Evolutionary conservation across 129 eudicot species (phyloP).

Genomic region (Chrysanthemum seticuspe): DNA sequence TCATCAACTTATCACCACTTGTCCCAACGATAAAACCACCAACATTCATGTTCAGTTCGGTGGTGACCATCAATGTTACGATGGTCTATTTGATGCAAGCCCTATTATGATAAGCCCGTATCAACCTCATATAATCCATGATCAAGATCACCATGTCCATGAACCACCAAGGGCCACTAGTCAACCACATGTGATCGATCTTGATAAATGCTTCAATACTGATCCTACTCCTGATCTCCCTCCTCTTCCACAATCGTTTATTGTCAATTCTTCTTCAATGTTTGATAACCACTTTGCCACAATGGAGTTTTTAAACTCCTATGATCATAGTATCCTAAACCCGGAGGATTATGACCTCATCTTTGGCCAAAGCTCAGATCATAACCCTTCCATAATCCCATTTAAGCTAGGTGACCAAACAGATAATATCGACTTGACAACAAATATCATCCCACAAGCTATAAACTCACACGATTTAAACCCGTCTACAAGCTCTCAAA

Average conservation of each 20-base stretch:
- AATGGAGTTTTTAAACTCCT: slow-evolving; percentile 28
- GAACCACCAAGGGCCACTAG: slow-evolving; percentile 6
- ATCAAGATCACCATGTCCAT: slow-evolving; percentile 19
- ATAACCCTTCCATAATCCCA: neutral
- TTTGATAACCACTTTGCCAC: slow-evolving; percentile 23
- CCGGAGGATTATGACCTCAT: slow-evolving; percentile 18
- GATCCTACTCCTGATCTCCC: slow-evolving; percentile 27
- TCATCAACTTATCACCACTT: slow-evolving; percentile 27
- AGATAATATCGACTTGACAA: neutral
- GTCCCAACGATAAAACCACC: slow-evolving; percentile 21
- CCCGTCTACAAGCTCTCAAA: slow-evolving; percentile 23
- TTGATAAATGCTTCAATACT: slow-evolving; percentile 23
- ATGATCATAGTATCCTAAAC: slow-evolving; percentile 25
- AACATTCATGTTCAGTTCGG: slow-evolving; percentile 17
- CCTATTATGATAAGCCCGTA: slow-evolving; percentile 26
- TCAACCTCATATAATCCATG: slow-evolving; percentile 26
- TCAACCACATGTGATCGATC: slow-evolving; percentile 19
- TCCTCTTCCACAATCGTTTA: slow-evolving; percentile 36
- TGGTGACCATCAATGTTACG: slow-evolving; percentile 26
- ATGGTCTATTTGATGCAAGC: slow-evolving; percentile 31
- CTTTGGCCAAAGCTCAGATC: neutral
- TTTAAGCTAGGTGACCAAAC: slow-evolving; percentile 15
- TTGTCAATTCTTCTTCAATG: slow-evolving; percentile 20
- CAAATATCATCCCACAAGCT: neutral
- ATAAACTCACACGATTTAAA: slow-evolving; percentile 11